Evolutionary conservation across 2,329 filamentous ascomycete species (phyloP).

Genomic region (Aspergillus pseudonomiae): DNA sequence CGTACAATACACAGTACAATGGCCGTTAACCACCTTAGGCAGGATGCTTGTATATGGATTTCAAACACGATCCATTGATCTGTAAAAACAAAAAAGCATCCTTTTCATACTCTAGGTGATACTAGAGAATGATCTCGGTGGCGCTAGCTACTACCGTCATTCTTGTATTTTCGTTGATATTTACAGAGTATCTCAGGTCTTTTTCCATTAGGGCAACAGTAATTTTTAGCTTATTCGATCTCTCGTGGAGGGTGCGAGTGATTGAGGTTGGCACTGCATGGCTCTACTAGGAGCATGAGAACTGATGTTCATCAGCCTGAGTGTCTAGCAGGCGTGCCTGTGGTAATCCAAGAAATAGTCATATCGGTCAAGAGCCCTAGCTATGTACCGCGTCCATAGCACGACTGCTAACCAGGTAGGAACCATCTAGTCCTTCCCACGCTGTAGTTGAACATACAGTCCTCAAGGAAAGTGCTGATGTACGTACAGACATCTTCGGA

Average conservation of each 20-base stretch:
- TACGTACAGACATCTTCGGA: neutral
- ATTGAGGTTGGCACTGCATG: neutral
- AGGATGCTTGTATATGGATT: neutral
- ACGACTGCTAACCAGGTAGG: neutral
- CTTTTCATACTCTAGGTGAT: neutral
- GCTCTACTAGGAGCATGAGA: neutral
- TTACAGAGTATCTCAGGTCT: neutral
- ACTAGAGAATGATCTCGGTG: constrained; percentile 30
- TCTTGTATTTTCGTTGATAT: neutral
- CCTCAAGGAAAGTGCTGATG: neutral
- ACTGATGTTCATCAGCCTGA: neutral
- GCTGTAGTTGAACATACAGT: too few relatives aligned
- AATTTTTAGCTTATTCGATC: neutral
- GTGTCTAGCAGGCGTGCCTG: neutral
- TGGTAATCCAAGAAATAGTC: neutral
- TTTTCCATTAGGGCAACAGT: neutral
- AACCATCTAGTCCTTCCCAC: neutral
- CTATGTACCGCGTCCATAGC: neutral
- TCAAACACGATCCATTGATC: neutral
- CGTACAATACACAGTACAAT: neutral
- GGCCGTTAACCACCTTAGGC: neutral
- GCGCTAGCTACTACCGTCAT: neutral
- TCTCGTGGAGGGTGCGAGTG: neutral
- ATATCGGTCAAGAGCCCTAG: neutral
- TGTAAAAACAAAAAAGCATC: neutral